These are phyloP conservation scores for Escallonia rubra DNA, from an alignment of 129 eudicot genomes.

Conservation along the genomic window DNA sequence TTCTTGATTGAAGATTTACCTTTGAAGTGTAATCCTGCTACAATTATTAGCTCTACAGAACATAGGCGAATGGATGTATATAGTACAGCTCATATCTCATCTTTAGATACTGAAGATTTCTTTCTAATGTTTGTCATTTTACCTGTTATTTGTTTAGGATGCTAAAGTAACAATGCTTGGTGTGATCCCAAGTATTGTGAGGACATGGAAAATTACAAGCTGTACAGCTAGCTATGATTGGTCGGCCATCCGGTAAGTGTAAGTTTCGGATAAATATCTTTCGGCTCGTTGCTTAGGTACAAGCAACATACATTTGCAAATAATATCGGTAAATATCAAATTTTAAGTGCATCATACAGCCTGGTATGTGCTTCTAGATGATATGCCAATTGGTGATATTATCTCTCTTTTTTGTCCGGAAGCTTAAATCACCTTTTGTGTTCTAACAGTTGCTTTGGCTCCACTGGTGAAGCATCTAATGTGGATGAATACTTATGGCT, in stretches of 20 bases:
- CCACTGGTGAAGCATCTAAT: constrained; percentile 96
- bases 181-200: constrained; percentile 87
- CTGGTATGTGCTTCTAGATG: too few relatives aligned
- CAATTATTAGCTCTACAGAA: too few relatives aligned
- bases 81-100: neutral
- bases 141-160: constrained; percentile 48
- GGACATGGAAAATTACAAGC: constrained; percentile 82
- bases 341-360: too few relatives aligned
- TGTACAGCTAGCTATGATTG: constrained; percentile 76
- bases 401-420: neutral
- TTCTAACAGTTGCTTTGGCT: constrained; percentile 69
- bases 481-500: constrained; percentile 95
- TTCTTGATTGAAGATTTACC: too few relatives aligned
- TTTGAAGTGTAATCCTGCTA: too few relatives aligned
- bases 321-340: too few relatives aligned
- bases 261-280: neutral
- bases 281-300: too few relatives aligned
- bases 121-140: neutral
- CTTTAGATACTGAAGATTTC: constrained; percentile 1
- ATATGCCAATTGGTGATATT: neutral
- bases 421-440: neutral
- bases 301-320: too few relatives aligned
- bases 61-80: neutral
- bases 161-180: constrained; percentile 93
- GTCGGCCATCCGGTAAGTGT: constrained; percentile 85